Evolutionary conservation across 2,329 filamentous ascomycete genomes (phyloP).

Genomic region (Diaporthe longicolla): DNA sequence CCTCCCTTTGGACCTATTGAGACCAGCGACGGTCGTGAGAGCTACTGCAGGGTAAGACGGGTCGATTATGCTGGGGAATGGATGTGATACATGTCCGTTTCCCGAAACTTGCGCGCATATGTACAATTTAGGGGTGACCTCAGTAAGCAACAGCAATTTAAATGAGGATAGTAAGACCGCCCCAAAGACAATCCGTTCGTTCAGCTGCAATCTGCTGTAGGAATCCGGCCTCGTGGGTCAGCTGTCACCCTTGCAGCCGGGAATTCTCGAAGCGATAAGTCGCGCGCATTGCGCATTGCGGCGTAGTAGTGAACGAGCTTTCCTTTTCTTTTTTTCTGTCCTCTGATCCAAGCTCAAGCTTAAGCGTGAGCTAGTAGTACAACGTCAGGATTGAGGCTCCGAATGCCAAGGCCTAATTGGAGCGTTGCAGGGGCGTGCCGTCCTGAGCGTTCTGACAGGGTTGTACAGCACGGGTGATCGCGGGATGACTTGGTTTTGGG

Average conservation of each 20-base stretch:
- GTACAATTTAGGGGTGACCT: neutral
- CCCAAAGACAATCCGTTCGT: neutral
- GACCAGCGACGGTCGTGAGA: neutral
- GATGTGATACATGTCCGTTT: neutral
- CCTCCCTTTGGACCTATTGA: neutral
- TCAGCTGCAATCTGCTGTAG: neutral
- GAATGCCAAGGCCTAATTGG: conserved; percentile 14
- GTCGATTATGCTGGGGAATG: neutral
- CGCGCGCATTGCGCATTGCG: conserved; percentile 19
- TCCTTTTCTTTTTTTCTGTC: neutral
- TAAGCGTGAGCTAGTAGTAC: neutral
- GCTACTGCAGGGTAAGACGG: neutral
- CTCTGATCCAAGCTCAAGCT: neutral
- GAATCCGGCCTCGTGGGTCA: conserved; percentile 5
- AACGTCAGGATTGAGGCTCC: conserved; percentile 41
- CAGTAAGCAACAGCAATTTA: neutral
- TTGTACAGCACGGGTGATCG: conserved; percentile 36
- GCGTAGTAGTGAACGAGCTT: conserved; percentile 1
- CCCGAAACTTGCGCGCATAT: neutral
- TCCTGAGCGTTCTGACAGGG: conserved; percentile 12
- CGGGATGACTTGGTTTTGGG: conserved; percentile 32
- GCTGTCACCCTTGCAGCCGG: conserved; percentile 27
- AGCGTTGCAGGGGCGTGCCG: conserved; percentile 13
- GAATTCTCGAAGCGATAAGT: conserved; percentile 15
- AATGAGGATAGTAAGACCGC: neutral